Evolutionary conservation across 116 monocot species (phyloP).

Genomic region (Trichopus zeylanicus): DNA sequence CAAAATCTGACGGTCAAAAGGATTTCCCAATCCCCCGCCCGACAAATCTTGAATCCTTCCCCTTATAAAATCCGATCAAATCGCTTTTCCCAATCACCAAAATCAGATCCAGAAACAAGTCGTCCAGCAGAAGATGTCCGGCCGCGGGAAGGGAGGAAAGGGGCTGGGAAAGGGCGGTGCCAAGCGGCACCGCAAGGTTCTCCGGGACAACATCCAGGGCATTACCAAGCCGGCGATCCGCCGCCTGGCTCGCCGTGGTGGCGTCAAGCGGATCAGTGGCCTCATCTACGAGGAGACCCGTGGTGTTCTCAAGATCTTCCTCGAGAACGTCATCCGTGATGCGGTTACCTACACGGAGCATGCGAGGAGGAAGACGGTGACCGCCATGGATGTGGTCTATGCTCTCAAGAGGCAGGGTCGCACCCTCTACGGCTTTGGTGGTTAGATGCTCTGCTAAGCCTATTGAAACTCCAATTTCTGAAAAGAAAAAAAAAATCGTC

Average conservation of each 20-base stretch:
- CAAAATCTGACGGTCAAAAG: neutral
- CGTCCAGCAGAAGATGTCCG: slow-evolving; percentile 17
- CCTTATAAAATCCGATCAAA: neutral
- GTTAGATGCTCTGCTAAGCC: neutral
- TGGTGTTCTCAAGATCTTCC: slow-evolving; percentile 52
- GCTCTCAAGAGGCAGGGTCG: slow-evolving; percentile 57
- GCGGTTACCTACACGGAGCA: slow-evolving; percentile 69
- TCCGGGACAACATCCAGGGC: slow-evolving; percentile 55
- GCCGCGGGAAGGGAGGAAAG: slow-evolving; percentile 48
- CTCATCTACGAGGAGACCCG: slow-evolving; percentile 64
- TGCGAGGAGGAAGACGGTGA: slow-evolving; percentile 54
- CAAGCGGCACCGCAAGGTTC: slow-evolving; percentile 50
- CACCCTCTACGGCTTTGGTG: slow-evolving; percentile 48
- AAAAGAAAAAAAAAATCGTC: too few relatives aligned
- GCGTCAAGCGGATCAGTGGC: slow-evolving; percentile 57
- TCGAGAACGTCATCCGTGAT: slow-evolving; percentile 63
- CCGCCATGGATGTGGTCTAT: slow-evolving; percentile 64
- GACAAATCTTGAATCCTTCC: neutral
- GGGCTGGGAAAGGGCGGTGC: slow-evolving; percentile 50
- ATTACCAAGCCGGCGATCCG: slow-evolving; percentile 59
- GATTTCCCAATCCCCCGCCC: neutral
- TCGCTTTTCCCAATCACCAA: neutral
- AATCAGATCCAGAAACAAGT: neutral
- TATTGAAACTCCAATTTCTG: too few relatives aligned
- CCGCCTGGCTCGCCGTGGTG: slow-evolving; percentile 50